A percentile compares a stretch with the other conserved stretches of the same genome.
Conservation (phyloP, 345 rosid species). For the Syzygium oleosum region DNA sequence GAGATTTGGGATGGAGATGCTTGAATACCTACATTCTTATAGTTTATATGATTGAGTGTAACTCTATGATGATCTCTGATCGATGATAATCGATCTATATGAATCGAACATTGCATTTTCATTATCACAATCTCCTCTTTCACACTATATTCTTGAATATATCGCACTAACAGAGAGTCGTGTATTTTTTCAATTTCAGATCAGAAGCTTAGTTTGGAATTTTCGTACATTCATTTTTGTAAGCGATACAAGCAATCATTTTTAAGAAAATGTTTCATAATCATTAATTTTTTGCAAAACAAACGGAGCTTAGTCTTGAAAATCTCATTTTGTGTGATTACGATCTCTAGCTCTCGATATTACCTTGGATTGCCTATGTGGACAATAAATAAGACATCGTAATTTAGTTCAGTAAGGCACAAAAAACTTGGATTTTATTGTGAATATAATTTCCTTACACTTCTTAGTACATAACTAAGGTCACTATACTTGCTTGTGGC, state of each 20-base stretch:
- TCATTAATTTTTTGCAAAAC: too few relatives aligned
- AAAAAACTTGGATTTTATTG: not conserved
- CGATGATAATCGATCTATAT: not conserved
- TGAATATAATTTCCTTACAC: not conserved
- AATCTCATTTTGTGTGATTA: too few relatives aligned
- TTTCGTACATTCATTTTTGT: not conserved
- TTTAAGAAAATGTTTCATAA: too few relatives aligned
- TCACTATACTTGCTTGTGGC: not conserved
- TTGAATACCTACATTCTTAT: not conserved
- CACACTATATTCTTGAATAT: not conserved
- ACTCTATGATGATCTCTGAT: not conserved
- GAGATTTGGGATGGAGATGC: conserved; percentile 1
- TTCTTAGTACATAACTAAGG: not conserved
- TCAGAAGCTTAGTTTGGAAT: not conserved
- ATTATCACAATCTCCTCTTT: not conserved
- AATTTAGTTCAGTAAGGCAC: not conserved
- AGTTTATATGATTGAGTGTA: not conserved
- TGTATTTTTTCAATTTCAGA: not conserved
- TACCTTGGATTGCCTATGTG: not conserved
- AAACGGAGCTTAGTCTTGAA: too few relatives aligned
- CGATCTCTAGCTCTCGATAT: not conserved
- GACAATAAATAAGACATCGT: not conserved
- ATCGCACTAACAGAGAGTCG: not conserved
- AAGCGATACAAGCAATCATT: too few relatives aligned
- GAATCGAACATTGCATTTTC: not conserved